These are phyloP conservation scores for Phytophthora aleatoria DNA, from an alignment of 352 stramenopile genomes.

Conservation along the genomic window DNA sequence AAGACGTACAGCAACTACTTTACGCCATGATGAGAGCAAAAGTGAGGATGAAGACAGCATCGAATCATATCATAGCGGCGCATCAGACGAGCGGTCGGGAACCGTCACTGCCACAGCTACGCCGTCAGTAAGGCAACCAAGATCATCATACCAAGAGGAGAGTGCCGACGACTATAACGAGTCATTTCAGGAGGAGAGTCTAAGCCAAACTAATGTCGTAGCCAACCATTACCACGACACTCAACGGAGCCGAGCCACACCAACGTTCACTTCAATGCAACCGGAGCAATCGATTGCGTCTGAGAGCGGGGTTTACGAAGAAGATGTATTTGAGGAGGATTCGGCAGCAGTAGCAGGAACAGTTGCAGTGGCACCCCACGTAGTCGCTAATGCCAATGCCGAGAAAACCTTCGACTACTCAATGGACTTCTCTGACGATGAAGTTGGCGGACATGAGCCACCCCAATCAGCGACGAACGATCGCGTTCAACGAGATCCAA, in stretches of 20 bases:
- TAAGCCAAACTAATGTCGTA: constrained; percentile 42
- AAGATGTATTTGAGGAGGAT: constrained; percentile 58
- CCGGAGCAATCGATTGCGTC: constrained; percentile 21
- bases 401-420: constrained; percentile 64
- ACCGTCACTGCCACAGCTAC: neutral
- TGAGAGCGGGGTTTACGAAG: constrained; percentile 54
- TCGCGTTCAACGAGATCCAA: neutral
- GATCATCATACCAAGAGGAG: constrained; percentile 4
- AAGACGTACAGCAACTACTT: neutral
- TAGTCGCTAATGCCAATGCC: constrained; percentile 20
- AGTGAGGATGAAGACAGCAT: constrained; percentile 17
- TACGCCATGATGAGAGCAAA: constrained; percentile 1
- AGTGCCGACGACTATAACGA: constrained; percentile 21
- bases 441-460: constrained; percentile 3
- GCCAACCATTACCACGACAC: constrained; percentile 17
- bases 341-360: neutral
- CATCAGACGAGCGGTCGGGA: constrained; percentile 3
- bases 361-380: neutral
- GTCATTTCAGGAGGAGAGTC: constrained; percentile 34
- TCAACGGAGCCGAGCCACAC: neutral
- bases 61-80: constrained; percentile 19
- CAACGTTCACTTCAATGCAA: neutral
- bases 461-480: constrained; percentile 4
- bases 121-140: neutral
- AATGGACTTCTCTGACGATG: constrained; percentile 74